Conservation (phyloP, 1,284 basidiomycete genomes). For the Lentinula novae-zelandiae region DNA sequence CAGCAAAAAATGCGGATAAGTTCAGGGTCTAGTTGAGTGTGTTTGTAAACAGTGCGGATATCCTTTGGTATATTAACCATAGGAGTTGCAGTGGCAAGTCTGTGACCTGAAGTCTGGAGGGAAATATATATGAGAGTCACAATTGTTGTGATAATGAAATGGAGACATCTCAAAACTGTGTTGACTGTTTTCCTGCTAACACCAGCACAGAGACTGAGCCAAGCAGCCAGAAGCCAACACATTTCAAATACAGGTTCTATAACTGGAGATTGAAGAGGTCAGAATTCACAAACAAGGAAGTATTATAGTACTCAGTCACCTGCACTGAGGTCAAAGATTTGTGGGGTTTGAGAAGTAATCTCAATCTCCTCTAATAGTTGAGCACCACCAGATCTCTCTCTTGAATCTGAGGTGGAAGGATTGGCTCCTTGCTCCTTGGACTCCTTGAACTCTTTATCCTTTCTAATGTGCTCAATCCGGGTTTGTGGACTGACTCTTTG, state of each 20-base stretch:
- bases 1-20: slow-evolving; percentile 22
- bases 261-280: not conserved
- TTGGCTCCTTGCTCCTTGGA: too few relatives aligned
- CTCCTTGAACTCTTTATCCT: too few relatives aligned
- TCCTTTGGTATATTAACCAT: not conserved
- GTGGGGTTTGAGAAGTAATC: too few relatives aligned
- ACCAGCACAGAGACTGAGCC: not conserved
- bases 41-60: not conserved
- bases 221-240: not conserved
- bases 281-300: too few relatives aligned
- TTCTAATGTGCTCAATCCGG: too few relatives aligned
- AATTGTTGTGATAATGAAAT: not conserved
- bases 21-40: slow-evolving; percentile 18
- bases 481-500: too few relatives aligned
- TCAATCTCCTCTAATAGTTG: too few relatives aligned
- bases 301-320: too few relatives aligned
- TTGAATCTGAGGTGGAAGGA: too few relatives aligned
- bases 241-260: not conserved
- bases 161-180: not conserved
- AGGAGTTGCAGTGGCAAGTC: not conserved
- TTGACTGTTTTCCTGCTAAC: not conserved
- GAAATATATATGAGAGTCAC: not conserved
- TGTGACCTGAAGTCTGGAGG: not conserved
- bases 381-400: too few relatives aligned
- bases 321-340: too few relatives aligned